These are phyloP conservation scores for Trypanosomatidae sp. DNA, from an alignment of 208 protist species.

Conservation along the genomic window DNA sequence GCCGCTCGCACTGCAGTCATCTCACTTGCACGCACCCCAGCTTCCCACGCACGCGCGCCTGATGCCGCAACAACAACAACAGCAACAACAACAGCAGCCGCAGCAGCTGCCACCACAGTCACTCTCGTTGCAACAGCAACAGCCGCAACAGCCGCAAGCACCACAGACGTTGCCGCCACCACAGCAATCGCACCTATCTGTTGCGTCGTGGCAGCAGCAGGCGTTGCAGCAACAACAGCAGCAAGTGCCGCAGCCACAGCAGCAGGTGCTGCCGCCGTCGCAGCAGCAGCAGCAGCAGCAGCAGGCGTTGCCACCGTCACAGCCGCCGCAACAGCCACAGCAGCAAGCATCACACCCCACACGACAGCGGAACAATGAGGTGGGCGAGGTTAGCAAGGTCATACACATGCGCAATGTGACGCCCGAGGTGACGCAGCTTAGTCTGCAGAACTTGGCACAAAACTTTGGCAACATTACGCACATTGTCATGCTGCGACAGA, in stretches of 20 bases:
- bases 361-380: constrained; percentile 70
- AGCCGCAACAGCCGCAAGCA: background rate
- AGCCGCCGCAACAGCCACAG: background rate
- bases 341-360: background rate
- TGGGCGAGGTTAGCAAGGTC: constrained; percentile 71
- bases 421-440: constrained; percentile 82
- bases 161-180: background rate
- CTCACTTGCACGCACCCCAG: background rate
- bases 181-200: background rate
- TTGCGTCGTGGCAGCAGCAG: background rate
- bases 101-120: background rate
- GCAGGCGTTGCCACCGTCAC: background rate
- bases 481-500: constrained; percentile 89
- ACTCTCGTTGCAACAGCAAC: background rate
- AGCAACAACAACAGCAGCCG: background rate
- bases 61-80: background rate
- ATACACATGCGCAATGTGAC: constrained; percentile 88
- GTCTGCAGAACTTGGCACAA: constrained; percentile 73
- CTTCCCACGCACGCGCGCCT: constrained; percentile 9
- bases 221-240: background rate
- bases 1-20: background rate
- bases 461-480: constrained; percentile 87
- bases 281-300: constrained; percentile 2
- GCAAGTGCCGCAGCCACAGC: background rate
- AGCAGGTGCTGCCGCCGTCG: background rate